Evolutionary conservation across 2,329 filamentous ascomycete species (phyloP).

Genomic region (Fusarium chlamydosporum): DNA sequence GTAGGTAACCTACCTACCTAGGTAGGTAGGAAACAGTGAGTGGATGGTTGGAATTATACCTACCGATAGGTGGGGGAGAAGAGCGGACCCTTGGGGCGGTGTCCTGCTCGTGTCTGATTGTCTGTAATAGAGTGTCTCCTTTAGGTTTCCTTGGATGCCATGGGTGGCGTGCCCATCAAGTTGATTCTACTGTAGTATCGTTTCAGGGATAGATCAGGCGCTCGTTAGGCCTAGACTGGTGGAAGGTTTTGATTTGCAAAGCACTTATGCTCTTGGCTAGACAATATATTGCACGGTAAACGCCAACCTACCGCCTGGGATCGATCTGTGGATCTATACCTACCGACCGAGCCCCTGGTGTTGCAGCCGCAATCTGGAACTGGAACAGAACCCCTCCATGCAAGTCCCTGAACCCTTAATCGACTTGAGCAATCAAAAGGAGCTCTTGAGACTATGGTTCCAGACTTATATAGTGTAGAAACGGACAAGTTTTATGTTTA

Average conservation of each 20-base stretch:
- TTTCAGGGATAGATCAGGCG: conserved; percentile 48
- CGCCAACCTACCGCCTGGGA: conserved; percentile 24
- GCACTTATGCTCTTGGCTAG: conserved; percentile 15
- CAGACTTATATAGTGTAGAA: background rate
- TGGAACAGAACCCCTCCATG: conserved; percentile 18
- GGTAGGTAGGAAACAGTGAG: background rate
- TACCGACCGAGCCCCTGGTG: conserved; percentile 29
- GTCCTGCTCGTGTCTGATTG: conserved; percentile 19
- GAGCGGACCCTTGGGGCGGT: conserved; percentile 47
- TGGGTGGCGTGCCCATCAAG: conserved; percentile 32
- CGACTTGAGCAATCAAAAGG: conserved; percentile 1
- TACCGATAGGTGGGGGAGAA: conserved; percentile 12
- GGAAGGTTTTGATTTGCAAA: conserved; percentile 31
- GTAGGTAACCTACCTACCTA: background rate
- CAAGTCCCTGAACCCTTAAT: conserved; percentile 30
- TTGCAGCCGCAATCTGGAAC: conserved; percentile 38
- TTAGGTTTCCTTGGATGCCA: conserved; percentile 13
- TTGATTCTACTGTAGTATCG: conserved; percentile 29
- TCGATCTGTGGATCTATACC: conserved; percentile 25
- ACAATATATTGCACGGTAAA: conserved; percentile 10
- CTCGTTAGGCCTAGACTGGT: conserved; percentile 39
- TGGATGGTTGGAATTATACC: conserved; percentile 15
- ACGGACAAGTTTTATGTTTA: background rate
- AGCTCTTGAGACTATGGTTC: conserved; percentile 3
- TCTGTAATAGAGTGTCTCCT: conserved; percentile 8